phyloP scores from a whole-genome alignment of 139 green algal genomes.

The Ulvella scutata region DNA sequence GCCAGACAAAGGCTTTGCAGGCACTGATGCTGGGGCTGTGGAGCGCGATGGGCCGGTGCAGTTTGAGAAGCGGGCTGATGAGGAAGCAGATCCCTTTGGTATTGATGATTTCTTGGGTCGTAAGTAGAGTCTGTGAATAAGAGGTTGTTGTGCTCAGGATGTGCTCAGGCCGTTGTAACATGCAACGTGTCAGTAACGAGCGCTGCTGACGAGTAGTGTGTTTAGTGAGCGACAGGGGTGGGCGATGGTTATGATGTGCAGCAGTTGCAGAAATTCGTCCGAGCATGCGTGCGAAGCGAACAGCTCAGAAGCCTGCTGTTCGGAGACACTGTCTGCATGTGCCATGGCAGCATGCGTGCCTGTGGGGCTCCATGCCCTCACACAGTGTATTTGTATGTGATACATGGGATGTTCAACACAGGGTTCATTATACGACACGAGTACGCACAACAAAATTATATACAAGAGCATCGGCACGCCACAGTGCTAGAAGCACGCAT shows the following conservation, averaged over 20 bases:
- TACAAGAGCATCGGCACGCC: too few relatives aligned
- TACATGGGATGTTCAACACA: background rate
- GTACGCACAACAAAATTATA: too few relatives aligned
- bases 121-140: background rate
- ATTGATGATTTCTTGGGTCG: conserved; percentile 72
- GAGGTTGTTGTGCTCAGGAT: background rate
- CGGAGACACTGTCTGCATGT: too few relatives aligned
- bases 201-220: background rate
- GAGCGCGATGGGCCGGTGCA: conserved; percentile 41
- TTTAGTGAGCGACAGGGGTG: background rate
- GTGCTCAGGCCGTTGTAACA: background rate
- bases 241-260: background rate
- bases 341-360: too few relatives aligned
- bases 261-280: too few relatives aligned
- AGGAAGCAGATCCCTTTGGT: conserved; percentile 87
- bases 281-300: too few relatives aligned
- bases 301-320: too few relatives aligned
- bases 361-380: too few relatives aligned
- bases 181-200: background rate
- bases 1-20: conserved; percentile 74
- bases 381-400: background rate
- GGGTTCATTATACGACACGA: background rate
- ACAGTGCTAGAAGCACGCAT: background rate
- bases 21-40: conserved; percentile 10
- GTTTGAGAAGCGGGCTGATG: conserved; percentile 67